A percentile compares a stretch with the other conserved stretches of the same genome.
These are phyloP conservation scores for Serendipita sp. DNA, from an alignment of 768 basidiomycete species.

Conservation along the genomic window DNA sequence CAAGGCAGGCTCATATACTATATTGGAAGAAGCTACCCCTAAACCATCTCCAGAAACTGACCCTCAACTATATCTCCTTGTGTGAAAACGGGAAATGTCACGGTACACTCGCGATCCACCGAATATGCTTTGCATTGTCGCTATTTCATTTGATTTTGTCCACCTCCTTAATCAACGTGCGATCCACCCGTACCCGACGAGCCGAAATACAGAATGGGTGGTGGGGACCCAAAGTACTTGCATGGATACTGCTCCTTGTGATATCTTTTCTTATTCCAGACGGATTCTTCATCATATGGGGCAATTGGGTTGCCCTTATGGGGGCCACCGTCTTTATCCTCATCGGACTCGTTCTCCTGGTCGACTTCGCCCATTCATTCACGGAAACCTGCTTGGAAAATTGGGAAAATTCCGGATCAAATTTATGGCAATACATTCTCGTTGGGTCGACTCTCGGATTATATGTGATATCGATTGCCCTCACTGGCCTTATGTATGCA, in stretches of 20 bases:
- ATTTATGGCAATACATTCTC: conserved; percentile 91
- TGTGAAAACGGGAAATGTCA: background rate
- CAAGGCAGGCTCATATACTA: conserved; percentile 43
- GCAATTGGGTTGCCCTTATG: conserved; percentile 78
- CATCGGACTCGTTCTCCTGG: conserved; percentile 87
- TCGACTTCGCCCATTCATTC: conserved; percentile 98
- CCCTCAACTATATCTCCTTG: background rate
- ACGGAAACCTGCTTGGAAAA: conserved; percentile 92
- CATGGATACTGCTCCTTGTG: conserved; percentile 70
- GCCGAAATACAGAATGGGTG: conserved; percentile 98
- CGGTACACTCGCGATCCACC: conserved; percentile 40
- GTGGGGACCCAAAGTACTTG: conserved; percentile 95
- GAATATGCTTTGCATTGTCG: conserved; percentile 87
- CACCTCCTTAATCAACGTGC: conserved; percentile 63
- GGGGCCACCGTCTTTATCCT: conserved; percentile 93
- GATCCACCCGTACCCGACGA: conserved; percentile 80
- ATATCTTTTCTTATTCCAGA: conserved; percentile 92
- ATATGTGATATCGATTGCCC: conserved; percentile 67
- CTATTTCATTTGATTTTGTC: conserved; percentile 78
- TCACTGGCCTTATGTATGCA: conserved; percentile 77
- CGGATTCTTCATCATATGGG: conserved; percentile 96
- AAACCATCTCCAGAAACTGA: conserved; percentile 2
- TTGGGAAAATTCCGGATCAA: conserved; percentile 78
- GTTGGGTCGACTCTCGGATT: conserved; percentile 81
- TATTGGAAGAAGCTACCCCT: background rate